Evolutionary conservation across 192 early-diverging fungal species (phyloP).

Genomic region (Thamnidium elegans): DNA sequence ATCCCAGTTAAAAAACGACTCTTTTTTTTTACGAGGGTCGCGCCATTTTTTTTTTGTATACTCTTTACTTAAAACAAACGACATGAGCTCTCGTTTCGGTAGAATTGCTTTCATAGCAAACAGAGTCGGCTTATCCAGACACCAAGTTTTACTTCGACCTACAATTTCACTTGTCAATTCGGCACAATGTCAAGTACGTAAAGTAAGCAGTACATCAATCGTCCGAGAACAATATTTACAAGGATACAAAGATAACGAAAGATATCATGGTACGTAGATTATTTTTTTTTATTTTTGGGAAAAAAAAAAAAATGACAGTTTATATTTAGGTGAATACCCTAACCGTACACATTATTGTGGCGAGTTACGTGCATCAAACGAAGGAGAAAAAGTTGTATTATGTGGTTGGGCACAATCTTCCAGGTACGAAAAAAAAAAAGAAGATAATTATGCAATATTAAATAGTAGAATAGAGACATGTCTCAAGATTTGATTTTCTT

Average conservation of each 20-base stretch:
- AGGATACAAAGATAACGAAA: constrained; percentile 22
- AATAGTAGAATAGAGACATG: constrained; percentile 45
- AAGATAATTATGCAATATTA: background rate
- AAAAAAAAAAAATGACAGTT: background rate
- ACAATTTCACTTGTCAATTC: background rate
- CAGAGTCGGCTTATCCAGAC: constrained; percentile 1
- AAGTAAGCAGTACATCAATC: background rate
- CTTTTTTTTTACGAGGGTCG: too few relatives aligned
- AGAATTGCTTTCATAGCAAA: constrained; percentile 1
- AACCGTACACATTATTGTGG: constrained; percentile 77
- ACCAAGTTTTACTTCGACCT: background rate
- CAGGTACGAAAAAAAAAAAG: constrained; percentile 37
- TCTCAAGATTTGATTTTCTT: constrained; percentile 75
- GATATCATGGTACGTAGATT: constrained; percentile 14
- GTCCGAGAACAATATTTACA: constrained; percentile 10
- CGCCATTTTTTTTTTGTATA: too few relatives aligned
- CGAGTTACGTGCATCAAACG: constrained; percentile 53
- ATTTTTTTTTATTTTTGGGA: background rate
- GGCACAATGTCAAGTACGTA: constrained; percentile 2
- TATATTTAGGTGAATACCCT: constrained; percentile 37
- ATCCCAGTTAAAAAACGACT: too few relatives aligned
- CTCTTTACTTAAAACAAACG: too few relatives aligned
- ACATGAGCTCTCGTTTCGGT: constrained; percentile 2
- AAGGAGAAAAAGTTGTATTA: constrained; percentile 64
- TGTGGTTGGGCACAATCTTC: constrained; percentile 74